Base-by-base conservation (phyloP, 805 yeast species). In the Kuraishia borneana region DNA sequence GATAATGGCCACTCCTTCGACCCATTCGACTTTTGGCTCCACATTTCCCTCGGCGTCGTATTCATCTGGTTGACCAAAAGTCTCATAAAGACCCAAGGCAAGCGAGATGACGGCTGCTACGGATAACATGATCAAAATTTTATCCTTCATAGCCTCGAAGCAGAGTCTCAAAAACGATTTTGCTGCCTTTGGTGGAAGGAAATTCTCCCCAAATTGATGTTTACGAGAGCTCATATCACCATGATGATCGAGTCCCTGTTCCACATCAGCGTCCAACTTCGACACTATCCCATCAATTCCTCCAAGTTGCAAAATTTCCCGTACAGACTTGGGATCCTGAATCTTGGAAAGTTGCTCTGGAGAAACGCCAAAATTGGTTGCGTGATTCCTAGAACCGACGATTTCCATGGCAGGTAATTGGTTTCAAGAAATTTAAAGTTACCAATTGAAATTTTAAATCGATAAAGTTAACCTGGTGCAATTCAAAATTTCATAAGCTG, bases 1-100 rank as follows among this genome's bases (percentile, higher is more conserved):
- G 45, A 92, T 72, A 51, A 92, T 92, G 27, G 98, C 99, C 26
- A 88, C 95, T 45, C 99, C 99, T 63, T 92, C 99, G 32, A 94
- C 95, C 96, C 97, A 92, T 48, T 89, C 95, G 21, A 92, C 94
- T 47, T 76, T 73, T 13, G 96, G 96, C 36, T 46, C 54, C 16
- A 73, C 64, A 17, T 73, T 65, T 19, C 95, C 95, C 42, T 84
- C 83, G 5, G 70, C 75, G 53, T 89, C 96, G 46, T 70, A 71
- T 49, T 73, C 75, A 0, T 83, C 65, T 0, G 80, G 87, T 43
- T 82, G 83, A 28, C 94, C 95, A 60, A 87, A 81, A 2, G 94
- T 77, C 57, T 92, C 94, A 53, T 92, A 92, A 6, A 92, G 64
- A 0, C 98, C 99, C 33, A 92, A 60, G 0, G 94, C 89, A 33